Evolutionary conservation across 192 early-diverging fungal genomes (phyloP).

Genomic region (Mortierella claussenii): DNA sequence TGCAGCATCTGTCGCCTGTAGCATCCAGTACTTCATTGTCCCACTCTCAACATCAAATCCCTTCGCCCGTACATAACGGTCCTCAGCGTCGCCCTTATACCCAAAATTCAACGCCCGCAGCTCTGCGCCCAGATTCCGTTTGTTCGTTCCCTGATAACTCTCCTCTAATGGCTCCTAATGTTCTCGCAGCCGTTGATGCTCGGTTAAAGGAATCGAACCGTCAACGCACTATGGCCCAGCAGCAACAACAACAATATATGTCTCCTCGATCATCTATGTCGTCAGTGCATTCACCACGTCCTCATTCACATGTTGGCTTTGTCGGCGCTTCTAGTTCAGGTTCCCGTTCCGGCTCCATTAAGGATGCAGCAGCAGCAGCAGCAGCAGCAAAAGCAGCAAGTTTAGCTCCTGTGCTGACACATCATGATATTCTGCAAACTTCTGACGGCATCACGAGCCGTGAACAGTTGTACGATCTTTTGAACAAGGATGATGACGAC

Average conservation of each 20-base stretch:
- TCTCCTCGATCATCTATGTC: conserved; percentile 6
- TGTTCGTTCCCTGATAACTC: conserved; percentile 28
- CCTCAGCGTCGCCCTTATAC: not conserved
- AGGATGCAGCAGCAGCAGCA: too few species aligned
- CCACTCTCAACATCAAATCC: not conserved
- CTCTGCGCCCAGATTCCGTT: conserved; percentile 27
- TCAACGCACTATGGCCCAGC: not conserved
- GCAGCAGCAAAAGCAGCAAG: conserved; percentile 8
- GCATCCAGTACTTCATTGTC: conserved; percentile 1
- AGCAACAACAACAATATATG: too few species aligned
- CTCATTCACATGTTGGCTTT: not conserved
- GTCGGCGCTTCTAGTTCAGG: not conserved
- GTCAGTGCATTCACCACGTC: not conserved
- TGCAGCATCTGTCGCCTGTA: not conserved
- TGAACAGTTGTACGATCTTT: conserved; percentile 26
- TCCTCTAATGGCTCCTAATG: conserved; percentile 39
- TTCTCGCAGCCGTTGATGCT: conserved; percentile 42
- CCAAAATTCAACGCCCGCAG: conserved; percentile 3
- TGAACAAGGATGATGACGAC: conserved; percentile 42
- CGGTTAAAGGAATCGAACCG: conserved; percentile 14
- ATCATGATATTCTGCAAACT: conserved; percentile 14
- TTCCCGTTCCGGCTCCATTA: not conserved
- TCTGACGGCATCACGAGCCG: conserved; percentile 20
- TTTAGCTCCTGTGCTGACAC: conserved; percentile 13
- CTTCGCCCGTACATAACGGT: not conserved